phyloP scores from a whole-genome alignment of 495 filamentous ascomycete species.

The Schizothecium vesticola region DNA sequence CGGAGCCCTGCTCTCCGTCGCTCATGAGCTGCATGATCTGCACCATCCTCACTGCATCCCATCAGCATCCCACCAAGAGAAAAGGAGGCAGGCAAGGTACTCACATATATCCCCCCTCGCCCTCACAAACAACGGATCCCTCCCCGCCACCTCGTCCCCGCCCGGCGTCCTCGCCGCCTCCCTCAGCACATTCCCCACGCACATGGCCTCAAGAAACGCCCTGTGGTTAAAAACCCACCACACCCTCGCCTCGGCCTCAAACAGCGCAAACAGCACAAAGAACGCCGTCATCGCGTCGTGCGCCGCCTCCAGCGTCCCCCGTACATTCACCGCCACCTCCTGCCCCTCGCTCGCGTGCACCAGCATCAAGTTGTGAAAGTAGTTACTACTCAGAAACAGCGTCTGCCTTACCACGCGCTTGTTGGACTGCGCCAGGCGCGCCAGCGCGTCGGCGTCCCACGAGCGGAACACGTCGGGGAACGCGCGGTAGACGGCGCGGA shows the following conservation, averaged over 20 bases:
- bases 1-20: slow-evolving; percentile 45
- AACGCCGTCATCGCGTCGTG: slow-evolving; percentile 58
- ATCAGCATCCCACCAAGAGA: slow-evolving; percentile 9
- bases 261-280: slow-evolving; percentile 58
- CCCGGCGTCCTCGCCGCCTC: slow-evolving; percentile 33
- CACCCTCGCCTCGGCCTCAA: slow-evolving; percentile 60
- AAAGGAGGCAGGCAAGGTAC: slow-evolving; percentile 21
- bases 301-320: slow-evolving; percentile 62
- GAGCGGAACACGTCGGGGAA: slow-evolving; percentile 60
- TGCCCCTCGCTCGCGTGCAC: slow-evolving; percentile 57
- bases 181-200: slow-evolving; percentile 43
- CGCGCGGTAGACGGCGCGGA: slow-evolving; percentile 55
- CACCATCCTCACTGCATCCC: slow-evolving; percentile 46
- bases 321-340: slow-evolving; percentile 56
- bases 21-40: slow-evolving; percentile 52
- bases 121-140: slow-evolving; percentile 50
- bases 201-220: slow-evolving; percentile 63
- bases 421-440: slow-evolving; percentile 43
- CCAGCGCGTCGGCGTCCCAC: slow-evolving; percentile 51
- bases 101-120: slow-evolving; percentile 52
- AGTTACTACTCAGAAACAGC: slow-evolving; percentile 63
- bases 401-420: slow-evolving; percentile 61
- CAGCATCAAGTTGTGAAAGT: slow-evolving; percentile 70
- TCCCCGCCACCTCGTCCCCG: slow-evolving; percentile 29
- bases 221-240: slow-evolving; percentile 77